Evolutionary conservation across 2,329 filamentous ascomycete genomes (phyloP).

Genomic region (Fusarium verrucosum): DNA sequence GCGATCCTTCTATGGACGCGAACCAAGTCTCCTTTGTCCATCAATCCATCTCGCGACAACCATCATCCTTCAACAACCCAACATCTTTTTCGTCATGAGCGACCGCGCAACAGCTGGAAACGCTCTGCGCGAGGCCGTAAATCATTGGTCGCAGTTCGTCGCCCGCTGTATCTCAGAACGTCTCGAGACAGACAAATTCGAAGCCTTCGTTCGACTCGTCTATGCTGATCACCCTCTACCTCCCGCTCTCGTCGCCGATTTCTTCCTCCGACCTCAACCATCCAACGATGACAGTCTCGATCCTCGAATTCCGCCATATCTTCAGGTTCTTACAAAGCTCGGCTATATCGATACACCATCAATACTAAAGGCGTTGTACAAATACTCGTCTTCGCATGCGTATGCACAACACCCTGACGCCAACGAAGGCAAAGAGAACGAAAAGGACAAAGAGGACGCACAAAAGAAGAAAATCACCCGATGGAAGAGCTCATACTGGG

Average conservation of each 20-base stretch:
- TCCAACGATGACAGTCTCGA: slow-evolving; percentile 63
- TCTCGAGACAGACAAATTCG: slow-evolving; percentile 64
- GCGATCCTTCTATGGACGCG: slow-evolving; percentile 15
- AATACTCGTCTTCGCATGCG: slow-evolving; percentile 63
- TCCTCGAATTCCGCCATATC: slow-evolving; percentile 66
- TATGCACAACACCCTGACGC: slow-evolving; percentile 33
- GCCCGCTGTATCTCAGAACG: slow-evolving; percentile 60
- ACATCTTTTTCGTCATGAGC: slow-evolving; percentile 42
- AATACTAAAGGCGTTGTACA: slow-evolving; percentile 64
- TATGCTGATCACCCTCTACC: slow-evolving; percentile 62
- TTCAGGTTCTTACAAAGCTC: slow-evolving; percentile 63
- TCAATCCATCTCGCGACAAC: slow-evolving; percentile 4
- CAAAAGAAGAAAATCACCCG: slow-evolving; percentile 43
- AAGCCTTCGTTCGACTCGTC: slow-evolving; percentile 60
- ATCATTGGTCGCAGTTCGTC: slow-evolving; percentile 63
- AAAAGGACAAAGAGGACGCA: slow-evolving; percentile 35
- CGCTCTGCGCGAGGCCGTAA: slow-evolving; percentile 44
- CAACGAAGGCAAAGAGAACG: slow-evolving; percentile 34
- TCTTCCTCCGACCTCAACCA: slow-evolving; percentile 65
- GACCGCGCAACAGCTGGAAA: slow-evolving; percentile 31
- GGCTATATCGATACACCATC: slow-evolving; percentile 63
- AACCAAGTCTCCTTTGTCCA: slow-evolving; percentile 13
- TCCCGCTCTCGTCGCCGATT: slow-evolving; percentile 61
- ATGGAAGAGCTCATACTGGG: slow-evolving; percentile 66
- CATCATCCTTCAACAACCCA: background rate